A percentile compares a stretch with the other conserved stretches of the same genome.
Conservation (phyloP, 2,329 filamentous ascomycete genomes). For the Sordariomycetes sp. region DNA sequence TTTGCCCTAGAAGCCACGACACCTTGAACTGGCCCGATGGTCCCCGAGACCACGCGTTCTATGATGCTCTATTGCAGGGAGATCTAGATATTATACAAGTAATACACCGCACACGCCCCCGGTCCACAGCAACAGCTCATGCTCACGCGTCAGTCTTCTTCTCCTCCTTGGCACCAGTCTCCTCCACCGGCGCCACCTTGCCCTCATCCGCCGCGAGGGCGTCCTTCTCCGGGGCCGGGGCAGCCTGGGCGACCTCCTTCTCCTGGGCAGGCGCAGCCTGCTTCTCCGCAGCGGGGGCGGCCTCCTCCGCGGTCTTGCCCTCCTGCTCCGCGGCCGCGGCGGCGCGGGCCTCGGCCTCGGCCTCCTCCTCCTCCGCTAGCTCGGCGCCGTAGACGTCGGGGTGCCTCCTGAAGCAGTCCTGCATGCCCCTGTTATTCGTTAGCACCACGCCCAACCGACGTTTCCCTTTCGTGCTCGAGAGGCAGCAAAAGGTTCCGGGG, state of each 20-base stretch:
- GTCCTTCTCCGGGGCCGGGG: background rate
- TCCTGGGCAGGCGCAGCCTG: background rate
- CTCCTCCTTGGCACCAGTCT: background rate
- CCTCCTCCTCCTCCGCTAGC: conserved; percentile 59
- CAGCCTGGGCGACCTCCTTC: background rate
- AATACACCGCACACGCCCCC: background rate
- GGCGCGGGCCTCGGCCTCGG: background rate
- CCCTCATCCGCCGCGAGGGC: no score
- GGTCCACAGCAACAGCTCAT: no score
- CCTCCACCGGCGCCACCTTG: no score
- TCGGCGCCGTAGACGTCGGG: conserved; percentile 90
- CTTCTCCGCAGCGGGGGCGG: background rate
- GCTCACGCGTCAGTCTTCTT: background rate
- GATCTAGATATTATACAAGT: background rate
- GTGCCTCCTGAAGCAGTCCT: conserved; percentile 87
- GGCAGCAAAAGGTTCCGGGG: conserved; percentile 3
- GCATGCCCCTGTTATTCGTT: conserved; percentile 61
- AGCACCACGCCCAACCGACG: conserved; percentile 7
- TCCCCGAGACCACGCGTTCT: no score
- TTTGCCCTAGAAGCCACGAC: no score
- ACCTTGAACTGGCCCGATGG: no score
- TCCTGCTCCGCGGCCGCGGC: background rate
- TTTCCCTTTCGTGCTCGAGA: background rate
- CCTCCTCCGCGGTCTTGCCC: background rate
- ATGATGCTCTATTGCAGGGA: background rate